Evolutionary conservation across 2,329 filamentous ascomycete species (phyloP).

Genomic region (Colletotrichum sublineola): DNA sequence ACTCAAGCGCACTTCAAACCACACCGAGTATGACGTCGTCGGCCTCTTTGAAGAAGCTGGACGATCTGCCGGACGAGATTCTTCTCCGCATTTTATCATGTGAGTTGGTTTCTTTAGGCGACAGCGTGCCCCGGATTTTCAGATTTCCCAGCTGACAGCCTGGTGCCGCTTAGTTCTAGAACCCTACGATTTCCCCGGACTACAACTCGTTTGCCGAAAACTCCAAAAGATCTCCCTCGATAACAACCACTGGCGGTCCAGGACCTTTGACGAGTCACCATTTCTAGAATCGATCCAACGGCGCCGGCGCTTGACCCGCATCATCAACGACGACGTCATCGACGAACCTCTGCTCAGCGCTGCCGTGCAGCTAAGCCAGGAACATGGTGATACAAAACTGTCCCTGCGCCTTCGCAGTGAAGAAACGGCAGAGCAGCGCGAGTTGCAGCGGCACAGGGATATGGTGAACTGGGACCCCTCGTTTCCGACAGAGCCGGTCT

Average conservation of each 20-base stretch:
- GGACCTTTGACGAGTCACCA: conserved; percentile 79
- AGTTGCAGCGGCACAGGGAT: conserved; percentile 65
- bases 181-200: conserved; percentile 72
- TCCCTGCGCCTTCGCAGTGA: conserved; percentile 42
- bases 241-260: conserved; percentile 79
- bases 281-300: conserved; percentile 74
- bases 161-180: conserved; percentile 66
- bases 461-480: conserved; percentile 87
- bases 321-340: conserved; percentile 31
- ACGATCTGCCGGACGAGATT: conserved; percentile 74
- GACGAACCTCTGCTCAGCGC: conserved; percentile 40
- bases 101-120: conserved; percentile 29
- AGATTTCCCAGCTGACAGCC: conserved; percentile 33
- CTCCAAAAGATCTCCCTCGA: conserved; percentile 79
- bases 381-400: conserved; percentile 17
- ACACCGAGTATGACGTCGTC: conserved; percentile 44
- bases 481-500: conserved; percentile 77
- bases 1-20: conserved; percentile 11
- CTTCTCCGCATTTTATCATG: conserved; percentile 68
- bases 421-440: conserved; percentile 46
- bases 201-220: conserved; percentile 78
- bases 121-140: conserved; percentile 10
- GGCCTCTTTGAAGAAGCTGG: conserved; percentile 50
- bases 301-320: conserved; percentile 55
- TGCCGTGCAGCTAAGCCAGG: conserved; percentile 31